Percentiles rank a stretch among this genome's conserved stretches.
Conservation (phyloP, 2,329 filamentous ascomycete species). For the Alternaria tenuissima region DNA sequence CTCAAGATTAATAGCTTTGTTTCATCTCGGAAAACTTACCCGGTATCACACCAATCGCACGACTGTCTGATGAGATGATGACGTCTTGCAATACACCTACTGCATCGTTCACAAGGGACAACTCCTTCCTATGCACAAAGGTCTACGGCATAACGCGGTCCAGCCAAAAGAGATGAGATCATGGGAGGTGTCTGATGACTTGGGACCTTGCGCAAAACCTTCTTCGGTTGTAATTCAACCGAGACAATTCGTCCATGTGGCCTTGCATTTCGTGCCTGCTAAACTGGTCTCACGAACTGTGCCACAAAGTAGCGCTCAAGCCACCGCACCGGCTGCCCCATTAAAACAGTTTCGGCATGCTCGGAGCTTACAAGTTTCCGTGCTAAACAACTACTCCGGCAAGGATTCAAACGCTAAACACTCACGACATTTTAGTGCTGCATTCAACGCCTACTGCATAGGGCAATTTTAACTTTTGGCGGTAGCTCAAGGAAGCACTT, state of each 20-base stretch:
- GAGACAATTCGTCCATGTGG: background rate
- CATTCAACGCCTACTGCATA: slow-evolving; percentile 18
- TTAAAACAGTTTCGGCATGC: slow-evolving; percentile 3
- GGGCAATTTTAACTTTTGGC: slow-evolving; percentile 6
- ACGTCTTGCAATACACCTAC: background rate
- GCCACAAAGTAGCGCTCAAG: slow-evolving; percentile 1
- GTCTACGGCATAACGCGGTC: background rate
- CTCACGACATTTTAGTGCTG: slow-evolving; percentile 24
- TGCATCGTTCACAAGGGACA: background rate
- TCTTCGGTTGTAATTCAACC: background rate
- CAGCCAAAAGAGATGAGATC: background rate
- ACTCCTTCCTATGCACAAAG: background rate
- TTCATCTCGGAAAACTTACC: background rate
- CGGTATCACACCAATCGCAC: background rate
- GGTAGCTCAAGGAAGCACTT: background rate
- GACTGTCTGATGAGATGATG: background rate
- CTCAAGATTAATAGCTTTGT: background rate
- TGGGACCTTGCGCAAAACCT: background rate
- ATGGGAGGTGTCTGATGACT: background rate
- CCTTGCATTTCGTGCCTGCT: background rate
- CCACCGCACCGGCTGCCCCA: slow-evolving; percentile 1
- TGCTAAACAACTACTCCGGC: background rate
- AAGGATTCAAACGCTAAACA: slow-evolving; percentile 10
- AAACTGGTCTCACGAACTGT: background rate
- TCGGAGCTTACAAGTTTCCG: slow-evolving; percentile 1